Conservation (phyloP, 208 protist species). For the Leishmania tarentolae region DNA sequence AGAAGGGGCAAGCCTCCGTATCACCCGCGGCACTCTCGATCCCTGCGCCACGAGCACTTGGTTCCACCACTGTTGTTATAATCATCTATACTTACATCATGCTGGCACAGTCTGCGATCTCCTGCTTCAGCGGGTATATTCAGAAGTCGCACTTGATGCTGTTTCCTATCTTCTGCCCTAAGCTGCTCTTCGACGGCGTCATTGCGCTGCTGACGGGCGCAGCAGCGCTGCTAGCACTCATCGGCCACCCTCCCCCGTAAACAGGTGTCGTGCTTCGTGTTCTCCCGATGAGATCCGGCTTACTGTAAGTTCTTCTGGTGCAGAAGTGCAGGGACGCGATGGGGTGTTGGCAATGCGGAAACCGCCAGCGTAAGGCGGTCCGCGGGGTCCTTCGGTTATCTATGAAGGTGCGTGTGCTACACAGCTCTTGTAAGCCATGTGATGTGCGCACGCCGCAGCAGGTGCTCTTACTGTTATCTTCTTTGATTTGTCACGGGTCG, state of each 20-base stretch:
- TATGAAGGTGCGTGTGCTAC: not conserved
- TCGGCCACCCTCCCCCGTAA: not conserved
- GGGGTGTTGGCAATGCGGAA: not conserved
- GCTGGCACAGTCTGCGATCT: slow-evolving; percentile 46
- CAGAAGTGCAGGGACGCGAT: not conserved
- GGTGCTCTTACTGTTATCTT: too few relatives aligned
- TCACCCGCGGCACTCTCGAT: not conserved
- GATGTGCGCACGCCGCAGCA: too few relatives aligned
- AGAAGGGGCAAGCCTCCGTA: too few relatives aligned
- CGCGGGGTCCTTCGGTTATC: not conserved
- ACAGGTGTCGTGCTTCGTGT: not conserved
- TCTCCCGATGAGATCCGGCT: slow-evolving; percentile 1
- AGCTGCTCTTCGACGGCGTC: slow-evolving; percentile 72
- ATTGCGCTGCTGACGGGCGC: slow-evolving; percentile 34
- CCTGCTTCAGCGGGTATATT: slow-evolving; percentile 64
- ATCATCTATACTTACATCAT: slow-evolving; percentile 42
- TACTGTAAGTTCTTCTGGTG: not conserved
- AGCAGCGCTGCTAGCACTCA: slow-evolving; percentile 8
- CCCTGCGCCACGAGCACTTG: not conserved
- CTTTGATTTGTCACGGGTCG: slow-evolving; percentile 1
- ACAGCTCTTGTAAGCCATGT: too few relatives aligned
- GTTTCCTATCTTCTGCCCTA: slow-evolving; percentile 86
- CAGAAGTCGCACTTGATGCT: slow-evolving; percentile 86
- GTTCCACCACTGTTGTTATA: slow-evolving; percentile 17
- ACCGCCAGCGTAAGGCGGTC: not conserved